Percentiles rank a stretch among this genome's conserved stretches.
Evolutionary conservation across 176 grass and related monocot genomes (phyloP).

Genomic region (Oryza meyeriana): DNA sequence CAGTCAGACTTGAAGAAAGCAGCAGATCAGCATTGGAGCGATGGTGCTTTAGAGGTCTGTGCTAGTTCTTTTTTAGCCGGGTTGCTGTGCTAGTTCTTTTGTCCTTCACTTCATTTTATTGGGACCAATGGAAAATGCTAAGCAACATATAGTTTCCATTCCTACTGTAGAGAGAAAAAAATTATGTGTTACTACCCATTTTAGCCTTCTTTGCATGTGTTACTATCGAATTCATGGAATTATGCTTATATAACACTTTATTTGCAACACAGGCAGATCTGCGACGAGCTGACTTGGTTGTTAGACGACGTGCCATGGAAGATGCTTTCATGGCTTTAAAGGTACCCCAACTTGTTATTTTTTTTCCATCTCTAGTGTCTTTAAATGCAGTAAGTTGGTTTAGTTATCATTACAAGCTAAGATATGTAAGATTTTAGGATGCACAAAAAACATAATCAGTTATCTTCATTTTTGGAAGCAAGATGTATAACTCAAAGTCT

Average conservation of each 20-base stretch:
- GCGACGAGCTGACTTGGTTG: constrained; percentile 73
- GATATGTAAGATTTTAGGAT: not conserved
- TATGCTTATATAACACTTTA: constrained; percentile 32
- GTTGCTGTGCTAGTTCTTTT: constrained; percentile 8
- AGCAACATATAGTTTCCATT: not conserved
- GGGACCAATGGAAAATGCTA: not conserved
- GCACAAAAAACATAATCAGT: not conserved
- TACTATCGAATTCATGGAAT: not conserved
- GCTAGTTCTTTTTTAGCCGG: no score
- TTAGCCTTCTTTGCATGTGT: not conserved
- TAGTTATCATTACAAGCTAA: not conserved
- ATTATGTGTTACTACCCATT: not conserved
- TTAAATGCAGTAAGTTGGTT: not conserved
- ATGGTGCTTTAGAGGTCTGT: constrained; percentile 86
- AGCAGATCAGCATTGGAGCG: constrained; percentile 94
- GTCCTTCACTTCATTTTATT: constrained; percentile 21
- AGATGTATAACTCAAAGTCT: not conserved
- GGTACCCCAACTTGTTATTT: constrained; percentile 36
- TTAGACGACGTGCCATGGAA: constrained; percentile 88
- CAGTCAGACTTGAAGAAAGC: constrained; percentile 85
- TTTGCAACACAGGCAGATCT: constrained; percentile 71
- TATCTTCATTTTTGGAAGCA: constrained; percentile 1
- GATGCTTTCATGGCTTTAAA: constrained; percentile 97
- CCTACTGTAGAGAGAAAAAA: not conserved
- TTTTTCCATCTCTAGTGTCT: not conserved